A percentile compares a stretch with the other conserved stretches of the same genome.
Evolutionary conservation across 2,329 filamentous ascomycete genomes (phyloP).

Genomic region (Hyphodiscus sp.): DNA sequence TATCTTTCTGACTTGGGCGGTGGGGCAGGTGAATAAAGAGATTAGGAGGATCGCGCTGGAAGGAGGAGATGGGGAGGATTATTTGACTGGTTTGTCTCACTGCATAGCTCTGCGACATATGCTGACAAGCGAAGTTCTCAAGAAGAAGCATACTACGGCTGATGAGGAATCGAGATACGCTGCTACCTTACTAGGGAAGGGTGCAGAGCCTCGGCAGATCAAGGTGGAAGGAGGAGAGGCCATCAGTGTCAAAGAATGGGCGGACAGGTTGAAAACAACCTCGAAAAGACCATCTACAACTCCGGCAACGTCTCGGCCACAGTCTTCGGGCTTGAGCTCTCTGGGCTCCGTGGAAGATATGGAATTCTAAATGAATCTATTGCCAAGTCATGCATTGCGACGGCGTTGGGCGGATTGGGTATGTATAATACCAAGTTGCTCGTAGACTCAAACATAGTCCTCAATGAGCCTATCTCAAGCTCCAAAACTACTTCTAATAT

Average conservation of each 20-base stretch:
- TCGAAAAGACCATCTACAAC: slow-evolving; percentile 7
- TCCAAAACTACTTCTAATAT: not conserved
- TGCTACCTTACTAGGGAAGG: slow-evolving; percentile 74
- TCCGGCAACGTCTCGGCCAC: slow-evolving; percentile 20
- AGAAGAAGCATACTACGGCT: slow-evolving; percentile 87
- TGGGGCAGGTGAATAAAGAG: slow-evolving; percentile 66
- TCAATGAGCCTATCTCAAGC: not conserved
- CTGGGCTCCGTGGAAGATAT: slow-evolving; percentile 29
- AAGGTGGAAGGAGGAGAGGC: slow-evolving; percentile 71
- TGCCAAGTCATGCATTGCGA: slow-evolving; percentile 24
- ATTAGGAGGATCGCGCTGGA: slow-evolving; percentile 75
- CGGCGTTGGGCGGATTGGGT: slow-evolving; percentile 21
- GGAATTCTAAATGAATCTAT: slow-evolving; percentile 20
- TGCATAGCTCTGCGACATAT: slow-evolving; percentile 1
- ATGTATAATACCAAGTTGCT: slow-evolving; percentile 6
- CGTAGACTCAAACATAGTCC: not conserved
- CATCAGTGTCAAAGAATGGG: slow-evolving; percentile 63
- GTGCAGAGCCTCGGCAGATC: slow-evolving; percentile 63
- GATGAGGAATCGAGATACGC: slow-evolving; percentile 81
- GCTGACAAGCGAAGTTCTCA: slow-evolving; percentile 52
- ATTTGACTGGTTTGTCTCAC: slow-evolving; percentile 49
- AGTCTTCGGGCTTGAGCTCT: slow-evolving; percentile 29
- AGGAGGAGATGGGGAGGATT: slow-evolving; percentile 61
- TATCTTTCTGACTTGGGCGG: slow-evolving; percentile 74
- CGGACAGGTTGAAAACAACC: slow-evolving; percentile 32